These are phyloP conservation scores for Trichoderma brevicompactum DNA, from an alignment of 2,329 filamentous ascomycete genomes.

Conservation along the genomic window DNA sequence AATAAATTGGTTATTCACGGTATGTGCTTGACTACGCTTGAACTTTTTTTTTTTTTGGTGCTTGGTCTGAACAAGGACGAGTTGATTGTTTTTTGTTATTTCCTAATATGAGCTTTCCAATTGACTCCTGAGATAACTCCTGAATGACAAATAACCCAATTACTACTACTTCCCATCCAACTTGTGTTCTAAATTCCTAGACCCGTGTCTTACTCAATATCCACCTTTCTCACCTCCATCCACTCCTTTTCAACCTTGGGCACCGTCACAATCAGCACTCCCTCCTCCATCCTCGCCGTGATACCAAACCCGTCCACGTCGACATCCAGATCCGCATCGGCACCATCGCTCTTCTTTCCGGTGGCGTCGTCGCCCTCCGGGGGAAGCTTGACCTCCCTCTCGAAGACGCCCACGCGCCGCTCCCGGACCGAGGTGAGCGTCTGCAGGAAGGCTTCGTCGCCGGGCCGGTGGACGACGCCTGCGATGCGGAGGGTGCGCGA, in stretches of 20 bases:
- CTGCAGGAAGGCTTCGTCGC: conserved; percentile 69
- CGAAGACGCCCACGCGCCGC: conserved; percentile 74
- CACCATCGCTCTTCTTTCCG: conserved; percentile 26
- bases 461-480: conserved; percentile 74
- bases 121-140: background rate
- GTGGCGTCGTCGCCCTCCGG: conserved; percentile 38
- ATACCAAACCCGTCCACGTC: conserved; percentile 70
- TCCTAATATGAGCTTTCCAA: background rate
- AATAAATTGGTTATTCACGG: conserved; percentile 23
- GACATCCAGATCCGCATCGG: conserved; percentile 49
- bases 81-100: background rate
- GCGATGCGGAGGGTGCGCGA: conserved; percentile 67
- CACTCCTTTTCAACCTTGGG: conserved; percentile 72
- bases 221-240: conserved; percentile 65
- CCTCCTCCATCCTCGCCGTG: conserved; percentile 77
- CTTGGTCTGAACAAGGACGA: no score
- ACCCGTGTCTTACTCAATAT: conserved; percentile 45
- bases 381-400: conserved; percentile 68
- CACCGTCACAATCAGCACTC: conserved; percentile 75
- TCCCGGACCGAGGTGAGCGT: conserved; percentile 63
- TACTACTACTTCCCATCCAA: no score
- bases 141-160: background rate
- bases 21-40: background rate
- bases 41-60: background rate
- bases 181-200: no score